Evolutionary conservation across 495 filamentous ascomycete species (phyloP).

Genomic region (Aspergillus affinis): DNA sequence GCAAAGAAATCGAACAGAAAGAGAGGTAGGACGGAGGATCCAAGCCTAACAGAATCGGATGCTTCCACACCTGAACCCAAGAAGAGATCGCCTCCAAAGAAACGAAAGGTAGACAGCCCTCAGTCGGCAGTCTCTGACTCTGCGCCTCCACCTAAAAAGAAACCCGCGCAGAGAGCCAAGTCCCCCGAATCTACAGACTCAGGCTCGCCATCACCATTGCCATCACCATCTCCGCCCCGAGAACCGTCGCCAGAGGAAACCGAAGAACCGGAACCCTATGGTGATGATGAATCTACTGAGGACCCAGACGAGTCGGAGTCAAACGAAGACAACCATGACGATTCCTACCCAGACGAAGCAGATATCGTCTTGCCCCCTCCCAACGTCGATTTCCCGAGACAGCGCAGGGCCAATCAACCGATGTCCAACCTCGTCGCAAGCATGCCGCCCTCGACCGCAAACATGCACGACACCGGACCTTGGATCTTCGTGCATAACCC

Average conservation of each 20-base stretch:
- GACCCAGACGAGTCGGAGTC: background rate
- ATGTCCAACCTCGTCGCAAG: constrained; percentile 62
- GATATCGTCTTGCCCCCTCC: background rate
- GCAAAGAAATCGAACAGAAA: background rate
- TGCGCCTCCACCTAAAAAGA: background rate
- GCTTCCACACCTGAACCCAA: background rate
- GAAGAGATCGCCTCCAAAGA: background rate
- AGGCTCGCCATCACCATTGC: background rate
- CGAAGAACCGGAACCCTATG: background rate
- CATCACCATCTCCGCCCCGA: background rate
- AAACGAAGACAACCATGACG: background rate
- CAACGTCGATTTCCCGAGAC: constrained; percentile 32
- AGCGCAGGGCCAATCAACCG: constrained; percentile 52
- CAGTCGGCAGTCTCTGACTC: background rate
- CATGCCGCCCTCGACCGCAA: constrained; percentile 62
- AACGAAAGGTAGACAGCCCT: background rate
- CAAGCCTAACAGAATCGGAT: background rate
- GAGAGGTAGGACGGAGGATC: background rate
- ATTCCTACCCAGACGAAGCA: background rate
- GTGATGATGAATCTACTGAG: background rate
- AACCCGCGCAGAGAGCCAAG: background rate
- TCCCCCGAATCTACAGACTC: background rate
- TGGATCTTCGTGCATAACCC: constrained; percentile 74
- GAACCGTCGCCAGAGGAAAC: background rate
- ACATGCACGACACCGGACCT: constrained; percentile 32